A percentile compares a stretch with the other conserved stretches of the same genome.
Evolutionary conservation across 371 early-diverging fungal genomes (phyloP).

Genomic region (Lichtheimia hyalospora): DNA sequence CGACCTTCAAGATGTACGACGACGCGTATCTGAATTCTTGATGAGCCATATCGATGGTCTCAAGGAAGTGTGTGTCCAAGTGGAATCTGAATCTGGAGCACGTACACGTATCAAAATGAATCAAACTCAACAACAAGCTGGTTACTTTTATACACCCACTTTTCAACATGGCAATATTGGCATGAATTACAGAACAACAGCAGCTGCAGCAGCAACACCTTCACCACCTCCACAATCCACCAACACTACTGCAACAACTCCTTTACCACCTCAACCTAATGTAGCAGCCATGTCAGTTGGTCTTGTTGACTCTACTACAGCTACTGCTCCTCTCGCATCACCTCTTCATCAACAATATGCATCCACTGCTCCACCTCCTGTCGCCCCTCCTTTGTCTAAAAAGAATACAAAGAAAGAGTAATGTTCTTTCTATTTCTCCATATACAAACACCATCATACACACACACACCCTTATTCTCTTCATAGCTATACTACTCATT

Average conservation of each 20-base stretch:
- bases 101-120: conserved; percentile 14
- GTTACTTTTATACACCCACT: conserved; percentile 29
- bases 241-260: neutral
- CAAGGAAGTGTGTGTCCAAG: conserved; percentile 51
- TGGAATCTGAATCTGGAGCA: conserved; percentile 37
- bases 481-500: too few relatives aligned
- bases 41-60: conserved; percentile 47
- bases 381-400: neutral
- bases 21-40: conserved; percentile 30
- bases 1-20: conserved; percentile 33
- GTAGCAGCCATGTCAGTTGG: conserved; percentile 6
- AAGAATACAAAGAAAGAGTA: conserved; percentile 11
- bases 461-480: too few relatives aligned
- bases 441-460: too few relatives aligned
- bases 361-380: neutral
- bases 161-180: neutral
- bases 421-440: neutral
- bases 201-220: neutral
- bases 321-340: conserved; percentile 4
- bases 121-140: conserved; percentile 19
- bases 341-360: conserved; percentile 6
- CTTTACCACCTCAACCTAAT: conserved; percentile 7
- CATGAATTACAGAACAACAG: conserved; percentile 6
- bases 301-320: neutral
- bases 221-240: neutral